Evolutionary conservation across 83 land plant genomes (phyloP), one percentile per base, ranked within the genome.

Genomic region (Picea abies): DNA sequence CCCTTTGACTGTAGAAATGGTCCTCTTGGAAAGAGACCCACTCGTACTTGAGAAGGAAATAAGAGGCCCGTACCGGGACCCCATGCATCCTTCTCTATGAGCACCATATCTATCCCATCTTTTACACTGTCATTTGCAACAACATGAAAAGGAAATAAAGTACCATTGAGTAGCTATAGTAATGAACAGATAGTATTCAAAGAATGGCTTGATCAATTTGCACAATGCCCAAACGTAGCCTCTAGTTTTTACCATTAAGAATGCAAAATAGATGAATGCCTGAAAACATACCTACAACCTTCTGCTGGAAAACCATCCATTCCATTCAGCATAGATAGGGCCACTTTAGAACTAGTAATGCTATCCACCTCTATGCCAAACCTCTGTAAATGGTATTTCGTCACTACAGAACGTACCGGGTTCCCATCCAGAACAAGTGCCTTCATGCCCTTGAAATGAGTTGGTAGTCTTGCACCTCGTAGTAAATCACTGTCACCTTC

Each of bases 51-150:
- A 41, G 65, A 62, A 19, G 90, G 94, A 61, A 94, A 90, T 20
- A 76, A 80, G 5, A 85, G 80, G 41, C 90, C 91, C 6, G 91
- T 84, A 23, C 87, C 92, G 60, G 84, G 82, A 61, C 87, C 91
- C 93, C 95, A 93, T 64, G 91, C 86, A 68, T 96, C 99, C 79
- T 91, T 92, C 85, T 96, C 99, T 77, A 96, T 84, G 16, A 94
- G 89, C 44, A 96, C 84, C 93, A 96, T 90, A 15, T 95, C 90
- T 19, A 93, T 56, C 63, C 72, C 84, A 56, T 79, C 84, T 67
- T 80, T 82, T 19, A 76, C 84, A 79, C 96, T 92, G 89, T 41
- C 76, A 41, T 41, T 41, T 17, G 49, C 41, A 71, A 23, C 56
- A 17, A 22, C 41, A 15, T 44, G 23, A 22, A 73, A n/a, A 3